Evolutionary conservation across 2,329 filamentous ascomycete genomes (phyloP).

Genomic region (Alternaria longipes): DNA sequence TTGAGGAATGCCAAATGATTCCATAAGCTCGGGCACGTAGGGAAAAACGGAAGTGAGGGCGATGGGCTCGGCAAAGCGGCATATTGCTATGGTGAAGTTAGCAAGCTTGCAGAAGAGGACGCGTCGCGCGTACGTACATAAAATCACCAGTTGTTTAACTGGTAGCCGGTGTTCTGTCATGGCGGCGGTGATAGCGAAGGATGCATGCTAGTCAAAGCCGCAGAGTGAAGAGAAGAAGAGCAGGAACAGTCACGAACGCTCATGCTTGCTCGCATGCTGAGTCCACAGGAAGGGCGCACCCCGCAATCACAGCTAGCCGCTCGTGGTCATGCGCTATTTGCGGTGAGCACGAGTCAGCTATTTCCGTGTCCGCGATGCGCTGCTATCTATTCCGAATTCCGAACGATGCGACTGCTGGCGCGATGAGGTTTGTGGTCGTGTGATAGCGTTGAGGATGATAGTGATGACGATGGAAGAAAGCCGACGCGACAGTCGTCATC

Average conservation of each 20-base stretch:
- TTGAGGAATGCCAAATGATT: slow-evolving; percentile 50
- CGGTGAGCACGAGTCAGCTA: slow-evolving; percentile 16
- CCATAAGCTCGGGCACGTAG: slow-evolving; percentile 75
- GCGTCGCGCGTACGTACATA: slow-evolving; percentile 38
- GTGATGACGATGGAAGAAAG: not conserved
- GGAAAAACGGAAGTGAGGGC: slow-evolving; percentile 93
- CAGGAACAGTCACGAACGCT: slow-evolving; percentile 6
- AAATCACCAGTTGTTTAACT: slow-evolving; percentile 52
- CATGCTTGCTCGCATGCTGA: slow-evolving; percentile 16
- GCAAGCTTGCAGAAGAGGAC: not conserved
- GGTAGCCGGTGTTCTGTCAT: slow-evolving; percentile 52
- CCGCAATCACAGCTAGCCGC: slow-evolving; percentile 28
- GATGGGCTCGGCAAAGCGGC: slow-evolving; percentile 90
- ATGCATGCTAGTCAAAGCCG: slow-evolving; percentile 18
- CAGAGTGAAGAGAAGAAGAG: not conserved
- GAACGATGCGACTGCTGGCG: not conserved
- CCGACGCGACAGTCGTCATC: slow-evolving; percentile 1
- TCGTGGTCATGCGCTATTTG: slow-evolving; percentile 15
- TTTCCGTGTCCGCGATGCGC: not conserved
- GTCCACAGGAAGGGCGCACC: slow-evolving; percentile 20
- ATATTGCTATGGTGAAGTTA: slow-evolving; percentile 72
- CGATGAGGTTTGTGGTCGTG: not conserved
- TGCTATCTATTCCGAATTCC: slow-evolving; percentile 11
- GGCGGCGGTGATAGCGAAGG: slow-evolving; percentile 21
- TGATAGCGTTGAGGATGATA: not conserved